Conservation (phyloP, 1,284 basidiomycete genomes). For the Ceratobasidium sp. region DNA sequence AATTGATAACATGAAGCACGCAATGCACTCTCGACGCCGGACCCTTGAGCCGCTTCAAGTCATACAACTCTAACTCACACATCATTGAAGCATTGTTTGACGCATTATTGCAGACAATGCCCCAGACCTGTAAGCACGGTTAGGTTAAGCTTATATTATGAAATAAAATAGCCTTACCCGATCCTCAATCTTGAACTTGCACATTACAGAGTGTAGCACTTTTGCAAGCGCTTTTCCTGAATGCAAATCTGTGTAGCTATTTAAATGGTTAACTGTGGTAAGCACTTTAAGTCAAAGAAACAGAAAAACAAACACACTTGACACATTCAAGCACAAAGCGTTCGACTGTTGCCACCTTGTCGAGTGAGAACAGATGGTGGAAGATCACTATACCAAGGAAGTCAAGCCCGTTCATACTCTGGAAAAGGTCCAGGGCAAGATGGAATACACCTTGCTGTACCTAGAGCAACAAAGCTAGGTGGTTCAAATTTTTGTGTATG, state of each 20-base stretch:
- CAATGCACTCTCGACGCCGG: neutral
- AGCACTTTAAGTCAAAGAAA: too few species aligned
- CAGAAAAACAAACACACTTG: neutral
- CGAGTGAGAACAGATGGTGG: neutral
- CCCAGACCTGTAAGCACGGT: neutral
- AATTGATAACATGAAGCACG: neutral
- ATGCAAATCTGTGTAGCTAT: neutral
- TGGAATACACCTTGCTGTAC: neutral
- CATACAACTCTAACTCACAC: neutral
- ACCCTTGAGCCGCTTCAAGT: neutral
- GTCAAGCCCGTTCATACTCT: neutral
- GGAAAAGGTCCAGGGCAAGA: slow-evolving; percentile 4
- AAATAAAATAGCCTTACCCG: neutral
- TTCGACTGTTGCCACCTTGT: neutral
- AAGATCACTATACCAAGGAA: slow-evolving; percentile 6
- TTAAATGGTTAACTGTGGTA: too few species aligned
- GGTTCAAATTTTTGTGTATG: neutral
- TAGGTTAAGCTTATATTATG: too few species aligned
- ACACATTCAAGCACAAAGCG: slow-evolving; percentile 3
- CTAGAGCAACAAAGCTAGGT: too few species aligned
- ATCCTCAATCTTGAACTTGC: slow-evolving; percentile 15
- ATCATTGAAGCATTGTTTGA: slow-evolving; percentile 14
- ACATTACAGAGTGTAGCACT: neutral
- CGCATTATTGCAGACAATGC: slow-evolving; percentile 9
- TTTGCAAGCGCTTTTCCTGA: neutral